Conservation (phyloP, 192 early-diverging fungal species). For the Dissophora ornata region DNA sequence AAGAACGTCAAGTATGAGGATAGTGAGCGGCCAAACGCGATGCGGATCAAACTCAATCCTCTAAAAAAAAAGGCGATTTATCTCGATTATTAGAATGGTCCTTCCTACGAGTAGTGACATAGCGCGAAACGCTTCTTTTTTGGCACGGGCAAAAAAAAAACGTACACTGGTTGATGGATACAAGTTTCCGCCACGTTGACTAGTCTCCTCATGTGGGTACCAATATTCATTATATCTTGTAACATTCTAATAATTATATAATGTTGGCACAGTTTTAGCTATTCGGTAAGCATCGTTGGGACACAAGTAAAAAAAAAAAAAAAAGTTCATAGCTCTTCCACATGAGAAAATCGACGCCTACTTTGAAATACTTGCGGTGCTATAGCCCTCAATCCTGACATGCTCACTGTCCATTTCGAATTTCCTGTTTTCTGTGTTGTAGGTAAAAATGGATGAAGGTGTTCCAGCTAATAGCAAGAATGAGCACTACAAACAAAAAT, state of each 20-base stretch:
- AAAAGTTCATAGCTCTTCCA: no score
- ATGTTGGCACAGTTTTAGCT: background rate
- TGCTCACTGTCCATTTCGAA: conserved; percentile 17
- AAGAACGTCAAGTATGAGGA: conserved; percentile 42
- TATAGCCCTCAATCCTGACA: conserved; percentile 40
- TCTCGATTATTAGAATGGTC: no score
- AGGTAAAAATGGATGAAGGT: conserved; percentile 26
- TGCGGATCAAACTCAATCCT: conserved; percentile 41
- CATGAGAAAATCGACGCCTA: background rate
- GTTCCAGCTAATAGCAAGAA: conserved; percentile 32
- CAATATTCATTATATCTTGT: conserved; percentile 28
- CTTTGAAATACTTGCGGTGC: conserved; percentile 17
- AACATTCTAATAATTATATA: conserved; percentile 15
- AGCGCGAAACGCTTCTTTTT: no score
- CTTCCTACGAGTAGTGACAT: no score
- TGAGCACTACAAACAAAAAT: conserved; percentile 2
- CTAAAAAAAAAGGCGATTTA: no score
- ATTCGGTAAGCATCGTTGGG: no score
- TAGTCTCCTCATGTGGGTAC: conserved; percentile 45
- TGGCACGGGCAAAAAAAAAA: no score
- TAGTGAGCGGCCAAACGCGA: conserved; percentile 55
- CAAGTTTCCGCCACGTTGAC: conserved; percentile 38
- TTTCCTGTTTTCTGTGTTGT: conserved; percentile 4
- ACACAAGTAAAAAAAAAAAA: no score
- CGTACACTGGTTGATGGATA: conserved; percentile 47